Conservation (phyloP, 768 basidiomycete species). For the Rhodotorula paludigena region DNA sequence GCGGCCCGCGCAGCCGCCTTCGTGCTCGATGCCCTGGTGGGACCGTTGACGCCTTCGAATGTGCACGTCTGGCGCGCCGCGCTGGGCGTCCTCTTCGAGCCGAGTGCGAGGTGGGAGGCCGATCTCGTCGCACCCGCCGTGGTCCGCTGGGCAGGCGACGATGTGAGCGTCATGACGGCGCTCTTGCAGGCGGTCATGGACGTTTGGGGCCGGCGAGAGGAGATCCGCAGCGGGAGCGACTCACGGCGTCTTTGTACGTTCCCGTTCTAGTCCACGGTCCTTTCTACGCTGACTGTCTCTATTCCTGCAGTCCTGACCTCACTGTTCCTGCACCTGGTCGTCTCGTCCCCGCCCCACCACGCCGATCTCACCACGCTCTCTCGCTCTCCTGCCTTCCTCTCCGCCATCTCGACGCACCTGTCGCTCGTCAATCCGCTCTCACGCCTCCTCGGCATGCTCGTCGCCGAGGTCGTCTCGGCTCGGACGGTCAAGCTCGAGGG, state of each 20-base stretch:
- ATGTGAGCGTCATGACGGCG: slow-evolving; percentile 48
- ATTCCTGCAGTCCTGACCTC: slow-evolving; percentile 61
- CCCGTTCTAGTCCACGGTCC: background rate
- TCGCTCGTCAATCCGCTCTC: slow-evolving; percentile 68
- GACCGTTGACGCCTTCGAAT: slow-evolving; percentile 51
- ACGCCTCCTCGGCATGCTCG: slow-evolving; percentile 85
- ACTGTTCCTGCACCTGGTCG: slow-evolving; percentile 62
- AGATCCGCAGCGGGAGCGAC: slow-evolving; percentile 72
- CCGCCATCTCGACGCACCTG: slow-evolving; percentile 68
- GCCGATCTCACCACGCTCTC: slow-evolving; percentile 46
- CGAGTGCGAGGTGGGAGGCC: slow-evolving; percentile 58
- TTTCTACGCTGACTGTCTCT: slow-evolving; percentile 7
- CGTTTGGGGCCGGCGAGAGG: slow-evolving; percentile 69
- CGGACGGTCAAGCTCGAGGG: slow-evolving; percentile 41
- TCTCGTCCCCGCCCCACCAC: slow-evolving; percentile 59
- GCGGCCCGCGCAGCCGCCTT: slow-evolving; percentile 52
- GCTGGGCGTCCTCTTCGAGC: slow-evolving; percentile 53
- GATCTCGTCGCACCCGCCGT: slow-evolving; percentile 58
- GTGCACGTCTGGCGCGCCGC: slow-evolving; percentile 56
- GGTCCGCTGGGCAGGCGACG: slow-evolving; percentile 61
- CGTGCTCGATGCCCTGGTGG: slow-evolving; percentile 58
- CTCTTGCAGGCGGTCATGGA: slow-evolving; percentile 51
- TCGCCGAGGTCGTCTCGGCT: slow-evolving; percentile 61
- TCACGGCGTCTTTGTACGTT: slow-evolving; percentile 56
- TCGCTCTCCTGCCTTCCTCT: slow-evolving; percentile 55